A percentile compares a stretch with the other conserved stretches of the same genome.
phyloP scores from a whole-genome alignment of 371 early-diverging fungal species.

The Choanephora cucurbitarum region DNA sequence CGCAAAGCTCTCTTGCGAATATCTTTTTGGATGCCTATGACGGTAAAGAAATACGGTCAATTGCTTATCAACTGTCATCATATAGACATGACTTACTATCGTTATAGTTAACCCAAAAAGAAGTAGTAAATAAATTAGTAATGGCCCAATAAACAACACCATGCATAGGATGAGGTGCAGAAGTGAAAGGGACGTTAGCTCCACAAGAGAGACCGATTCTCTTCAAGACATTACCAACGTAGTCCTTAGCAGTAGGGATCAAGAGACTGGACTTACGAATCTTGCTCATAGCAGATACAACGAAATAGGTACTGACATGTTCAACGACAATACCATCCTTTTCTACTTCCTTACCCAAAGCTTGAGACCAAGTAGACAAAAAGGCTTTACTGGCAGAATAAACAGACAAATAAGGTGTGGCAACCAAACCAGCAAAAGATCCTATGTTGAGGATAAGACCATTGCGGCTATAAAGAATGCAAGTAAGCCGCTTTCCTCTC shows the following conservation, averaged over 20 bases:
- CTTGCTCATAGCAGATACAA: slow-evolving; percentile 92
- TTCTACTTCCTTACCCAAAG: slow-evolving; percentile 85
- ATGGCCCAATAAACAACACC: slow-evolving; percentile 78
- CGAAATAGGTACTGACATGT: slow-evolving; percentile 92
- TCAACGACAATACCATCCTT: slow-evolving; percentile 80
- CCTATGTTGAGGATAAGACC: slow-evolving; percentile 95
- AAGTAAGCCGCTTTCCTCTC: slow-evolving; percentile 3
- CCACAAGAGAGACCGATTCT: slow-evolving; percentile 82
- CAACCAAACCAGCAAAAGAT: slow-evolving; percentile 88
- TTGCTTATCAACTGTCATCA: background rate
- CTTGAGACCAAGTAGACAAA: slow-evolving; percentile 87
- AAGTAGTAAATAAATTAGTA: slow-evolving; percentile 60
- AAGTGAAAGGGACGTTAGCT: slow-evolving; percentile 65
- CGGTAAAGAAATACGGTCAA: background rate
- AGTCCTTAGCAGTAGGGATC: slow-evolving; percentile 83
- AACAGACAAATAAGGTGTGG: slow-evolving; percentile 87
- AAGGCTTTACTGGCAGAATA: slow-evolving; percentile 97
- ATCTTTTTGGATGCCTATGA: slow-evolving; percentile 57
- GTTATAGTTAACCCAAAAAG: slow-evolving; percentile 68
- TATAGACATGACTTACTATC: slow-evolving; percentile 40
- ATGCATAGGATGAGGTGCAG: slow-evolving; percentile 84
- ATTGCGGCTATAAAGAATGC: slow-evolving; percentile 48
- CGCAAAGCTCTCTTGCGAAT: slow-evolving; percentile 78
- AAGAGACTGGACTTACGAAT: slow-evolving; percentile 75
- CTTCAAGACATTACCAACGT: slow-evolving; percentile 73